A percentile compares a stretch with the other conserved stretches of the same genome.
Evolutionary conservation across 2,329 filamentous ascomycete genomes (phyloP).

Genomic region (Cryphonectria radicalis): DNA sequence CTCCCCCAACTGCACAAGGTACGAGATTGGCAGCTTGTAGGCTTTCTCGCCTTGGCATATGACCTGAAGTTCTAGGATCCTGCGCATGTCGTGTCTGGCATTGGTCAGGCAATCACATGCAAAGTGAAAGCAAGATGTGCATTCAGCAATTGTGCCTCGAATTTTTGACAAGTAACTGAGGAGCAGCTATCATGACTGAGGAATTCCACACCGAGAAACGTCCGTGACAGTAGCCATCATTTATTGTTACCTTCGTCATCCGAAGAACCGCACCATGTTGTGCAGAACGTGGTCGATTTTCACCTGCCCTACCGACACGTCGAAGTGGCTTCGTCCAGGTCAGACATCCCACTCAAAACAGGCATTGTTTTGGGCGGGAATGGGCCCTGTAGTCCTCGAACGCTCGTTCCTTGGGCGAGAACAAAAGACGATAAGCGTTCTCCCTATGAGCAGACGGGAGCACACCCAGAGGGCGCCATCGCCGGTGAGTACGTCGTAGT

Average conservation of each 20-base stretch:
- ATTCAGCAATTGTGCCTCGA: background rate
- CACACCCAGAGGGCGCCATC: background rate
- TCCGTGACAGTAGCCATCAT: background rate
- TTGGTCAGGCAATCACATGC: background rate
- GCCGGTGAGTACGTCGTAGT: background rate
- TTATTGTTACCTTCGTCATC: background rate
- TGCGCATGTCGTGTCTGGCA: background rate
- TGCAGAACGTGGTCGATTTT: background rate
- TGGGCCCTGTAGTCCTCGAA: background rate
- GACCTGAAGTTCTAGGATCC: background rate
- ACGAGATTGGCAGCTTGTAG: background rate
- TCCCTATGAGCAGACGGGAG: background rate
- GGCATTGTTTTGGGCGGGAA: background rate
- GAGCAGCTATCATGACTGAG: background rate
- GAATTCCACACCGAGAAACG: background rate
- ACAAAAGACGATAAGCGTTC: background rate
- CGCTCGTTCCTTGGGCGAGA: background rate
- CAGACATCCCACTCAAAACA: background rate
- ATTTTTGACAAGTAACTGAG: background rate
- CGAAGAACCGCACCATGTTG: background rate
- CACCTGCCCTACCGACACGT: background rate
- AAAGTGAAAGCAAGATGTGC: background rate
- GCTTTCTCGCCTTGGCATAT: background rate
- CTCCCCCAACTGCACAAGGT: background rate
- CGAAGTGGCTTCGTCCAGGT: background rate